Conservation (phyloP, 768 basidiomycete genomes). For the Lactarius tabidus region DNA sequence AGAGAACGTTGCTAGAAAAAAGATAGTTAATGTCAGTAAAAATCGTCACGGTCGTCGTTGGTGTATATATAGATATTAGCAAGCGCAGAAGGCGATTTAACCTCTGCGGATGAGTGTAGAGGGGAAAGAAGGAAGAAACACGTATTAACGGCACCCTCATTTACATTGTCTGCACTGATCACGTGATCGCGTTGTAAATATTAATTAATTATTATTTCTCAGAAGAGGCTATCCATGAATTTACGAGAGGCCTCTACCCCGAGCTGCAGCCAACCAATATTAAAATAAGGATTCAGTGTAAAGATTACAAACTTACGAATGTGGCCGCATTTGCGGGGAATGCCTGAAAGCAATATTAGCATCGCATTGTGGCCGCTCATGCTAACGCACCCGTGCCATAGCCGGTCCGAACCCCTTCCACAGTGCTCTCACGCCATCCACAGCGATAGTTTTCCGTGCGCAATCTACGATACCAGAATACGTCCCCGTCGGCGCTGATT, state of each 20-base stretch:
- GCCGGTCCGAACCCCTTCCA: conserved; percentile 99
- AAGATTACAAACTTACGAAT: conserved; percentile 54
- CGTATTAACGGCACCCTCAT: not conserved
- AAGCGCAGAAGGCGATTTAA: conserved; percentile 7
- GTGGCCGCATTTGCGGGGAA: conserved; percentile 97
- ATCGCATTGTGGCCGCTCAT: not conserved
- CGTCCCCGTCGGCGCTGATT: conserved; percentile 96
- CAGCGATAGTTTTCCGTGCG: conserved; percentile 83
- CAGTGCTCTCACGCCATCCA: conserved; percentile 79
- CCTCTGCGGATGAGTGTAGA: conserved; percentile 9
- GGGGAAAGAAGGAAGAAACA: not conserved
- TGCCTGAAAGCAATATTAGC: conserved; percentile 47
- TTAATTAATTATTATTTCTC: conserved; percentile 13
- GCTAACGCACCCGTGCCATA: conserved; percentile 75
- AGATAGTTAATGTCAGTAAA: conserved; percentile 9
- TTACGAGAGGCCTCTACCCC: conserved; percentile 91
- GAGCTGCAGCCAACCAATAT: conserved; percentile 46
- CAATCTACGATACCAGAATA: conserved; percentile 95
- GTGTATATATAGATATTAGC: not conserved
- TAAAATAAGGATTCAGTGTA: not conserved
- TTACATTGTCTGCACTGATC: not conserved
- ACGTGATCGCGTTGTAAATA: conserved; percentile 15
- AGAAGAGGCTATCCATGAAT: conserved; percentile 67
- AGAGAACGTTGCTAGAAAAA: conserved; percentile 12
- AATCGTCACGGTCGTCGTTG: conserved; percentile 9